Base-by-base conservation (phyloP, 805 yeast species). In the Ogataea ganodermae region DNA sequence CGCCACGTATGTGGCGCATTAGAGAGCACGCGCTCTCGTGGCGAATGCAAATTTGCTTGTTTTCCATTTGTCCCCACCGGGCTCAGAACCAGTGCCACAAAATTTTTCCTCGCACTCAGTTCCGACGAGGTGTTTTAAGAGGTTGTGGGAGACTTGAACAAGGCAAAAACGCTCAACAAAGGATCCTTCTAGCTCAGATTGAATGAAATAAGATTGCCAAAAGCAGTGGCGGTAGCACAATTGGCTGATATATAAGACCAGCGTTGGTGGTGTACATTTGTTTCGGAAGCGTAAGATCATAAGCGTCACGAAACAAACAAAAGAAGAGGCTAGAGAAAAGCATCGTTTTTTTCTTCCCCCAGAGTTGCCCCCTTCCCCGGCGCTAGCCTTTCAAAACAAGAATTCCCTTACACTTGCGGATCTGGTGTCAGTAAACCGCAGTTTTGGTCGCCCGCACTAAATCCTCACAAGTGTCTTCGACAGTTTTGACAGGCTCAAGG, bases 401-500 rank as follows among this genome's bases (percentile, higher is more conserved):
- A 23, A 27, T 27, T 27, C 12, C 32, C 31, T 16, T 10, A 16
- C 17, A 17, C 23, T 24, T 17, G 42, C 30, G 42, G 35, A 37
- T 44, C 36, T 35, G 27, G 48, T 45, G 32, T 26, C 27, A 35
- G 31, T 22, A 36, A 37, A 24, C 37, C 17, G 35, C 51, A 42
- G 21, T 20, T 28, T 24, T 44, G 36, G 36, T 27, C 32, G 20
- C 23, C 42, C 42, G 42, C 30, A 28, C 17, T n/a, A 38, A 38
- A 38, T 38, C 31, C 42, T 44, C 36, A 39, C 57, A 53, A 53
- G 60, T 56, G 57, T 50, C 56, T 45, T 43, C 57, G 22, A 16
- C 47, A 40, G 45, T 40, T 40, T 48, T 48, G 58, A 50, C 57
- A 49, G 61, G 61, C 59, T 57, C 56, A 43, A 57, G 56, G 58